Conservation (phyloP, 345 rosid species). For the Syzygium aromaticum region DNA sequence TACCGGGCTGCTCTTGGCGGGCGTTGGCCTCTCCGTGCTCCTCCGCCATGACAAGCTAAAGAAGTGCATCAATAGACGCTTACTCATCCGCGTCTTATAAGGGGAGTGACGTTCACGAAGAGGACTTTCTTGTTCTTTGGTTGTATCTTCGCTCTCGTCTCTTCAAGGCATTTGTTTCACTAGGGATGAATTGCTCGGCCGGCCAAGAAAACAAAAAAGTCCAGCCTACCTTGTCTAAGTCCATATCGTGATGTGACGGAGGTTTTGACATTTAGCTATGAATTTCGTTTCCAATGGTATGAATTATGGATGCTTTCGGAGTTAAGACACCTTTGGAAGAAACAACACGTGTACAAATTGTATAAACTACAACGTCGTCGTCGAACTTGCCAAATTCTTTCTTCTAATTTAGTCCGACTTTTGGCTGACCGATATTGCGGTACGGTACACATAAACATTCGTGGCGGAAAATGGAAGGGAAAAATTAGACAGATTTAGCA, state of each 20-base stretch:
- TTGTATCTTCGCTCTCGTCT: background rate
- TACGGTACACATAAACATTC: background rate
- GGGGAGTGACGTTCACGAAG: background rate
- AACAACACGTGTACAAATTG: background rate
- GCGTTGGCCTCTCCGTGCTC: background rate
- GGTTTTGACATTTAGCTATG: background rate
- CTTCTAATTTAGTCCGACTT: background rate
- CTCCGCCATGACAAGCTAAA: background rate
- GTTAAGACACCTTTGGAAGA: background rate
- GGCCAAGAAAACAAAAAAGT: background rate
- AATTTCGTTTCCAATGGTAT: background rate
- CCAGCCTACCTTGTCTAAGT: background rate
- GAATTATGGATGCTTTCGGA: background rate
- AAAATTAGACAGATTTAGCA: background rate
- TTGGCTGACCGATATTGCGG: background rate
- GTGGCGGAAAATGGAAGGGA: background rate
- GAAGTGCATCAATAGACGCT: background rate
- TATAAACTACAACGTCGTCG: background rate
- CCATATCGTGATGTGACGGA: background rate
- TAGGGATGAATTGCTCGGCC: background rate
- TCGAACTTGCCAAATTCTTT: background rate
- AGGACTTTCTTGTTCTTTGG: background rate
- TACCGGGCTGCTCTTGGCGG: background rate
- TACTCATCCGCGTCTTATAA: background rate
- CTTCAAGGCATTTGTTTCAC: background rate